Conservation (phyloP, 345 rosid species). For the Cardamine chenopodiifolia region DNA sequence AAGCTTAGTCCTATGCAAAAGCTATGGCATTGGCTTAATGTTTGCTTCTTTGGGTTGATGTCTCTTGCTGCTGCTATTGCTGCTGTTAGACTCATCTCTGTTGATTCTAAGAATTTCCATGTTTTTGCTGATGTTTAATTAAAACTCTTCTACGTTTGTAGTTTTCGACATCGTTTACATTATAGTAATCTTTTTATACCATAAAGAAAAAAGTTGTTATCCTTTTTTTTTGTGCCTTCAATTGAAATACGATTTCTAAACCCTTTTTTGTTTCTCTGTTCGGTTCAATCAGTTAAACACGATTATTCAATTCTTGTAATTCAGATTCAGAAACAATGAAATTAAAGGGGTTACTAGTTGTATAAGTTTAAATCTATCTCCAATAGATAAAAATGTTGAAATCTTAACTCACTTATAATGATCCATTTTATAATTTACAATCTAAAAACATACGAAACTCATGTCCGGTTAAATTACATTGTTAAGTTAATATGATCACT, state of each 20-base stretch:
- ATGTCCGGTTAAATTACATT: background rate
- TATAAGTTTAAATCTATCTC: too few species aligned
- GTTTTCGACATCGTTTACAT: background rate
- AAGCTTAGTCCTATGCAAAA: conserved; percentile 51
- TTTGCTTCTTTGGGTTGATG: conserved; percentile 60
- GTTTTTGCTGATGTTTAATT: conserved; percentile 74
- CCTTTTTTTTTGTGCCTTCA: background rate
- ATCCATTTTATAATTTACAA: background rate
- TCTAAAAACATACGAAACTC: background rate
- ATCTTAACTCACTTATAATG: background rate
- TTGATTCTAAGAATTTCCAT: conserved; percentile 77
- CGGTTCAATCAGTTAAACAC: background rate
- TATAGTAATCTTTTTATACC: background rate
- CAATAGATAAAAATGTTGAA: too few species aligned
- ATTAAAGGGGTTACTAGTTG: background rate
- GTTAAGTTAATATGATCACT: background rate
- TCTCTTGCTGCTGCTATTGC: conserved; percentile 70
- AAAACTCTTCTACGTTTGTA: background rate
- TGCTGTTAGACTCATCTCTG: conserved; percentile 72
- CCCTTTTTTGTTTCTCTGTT: background rate
- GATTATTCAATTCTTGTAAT: background rate
- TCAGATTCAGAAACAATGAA: background rate
- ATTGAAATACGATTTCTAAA: background rate
- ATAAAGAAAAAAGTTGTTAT: background rate
- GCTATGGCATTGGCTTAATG: conserved; percentile 92